phyloP scores from a whole-genome alignment of 495 filamentous ascomycete genomes.

The Penicillium odoratum region DNA sequence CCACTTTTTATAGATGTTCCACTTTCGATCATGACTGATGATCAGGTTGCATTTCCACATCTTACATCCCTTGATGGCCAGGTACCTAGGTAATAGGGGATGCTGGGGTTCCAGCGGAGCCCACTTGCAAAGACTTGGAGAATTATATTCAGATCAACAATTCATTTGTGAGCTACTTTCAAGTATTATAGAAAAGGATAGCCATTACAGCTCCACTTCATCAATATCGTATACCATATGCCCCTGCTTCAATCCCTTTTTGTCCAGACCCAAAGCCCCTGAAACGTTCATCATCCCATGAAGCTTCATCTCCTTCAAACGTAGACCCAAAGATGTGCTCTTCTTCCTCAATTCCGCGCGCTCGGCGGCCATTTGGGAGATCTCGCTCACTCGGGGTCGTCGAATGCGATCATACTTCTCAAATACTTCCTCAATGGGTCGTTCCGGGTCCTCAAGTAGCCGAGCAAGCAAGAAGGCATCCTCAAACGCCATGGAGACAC shows the following conservation, averaged over 20 bases:
- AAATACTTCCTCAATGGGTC: slow-evolving; percentile 22
- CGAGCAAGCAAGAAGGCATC: slow-evolving; percentile 41
- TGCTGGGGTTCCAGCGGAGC: neutral
- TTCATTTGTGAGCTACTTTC: neutral
- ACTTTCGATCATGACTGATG: neutral
- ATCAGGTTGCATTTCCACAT: neutral
- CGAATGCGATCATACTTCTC: slow-evolving; percentile 29
- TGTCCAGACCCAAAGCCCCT: slow-evolving; percentile 21
- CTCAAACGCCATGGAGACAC: slow-evolving; percentile 48
- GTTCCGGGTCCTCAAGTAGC: slow-evolving; percentile 28
- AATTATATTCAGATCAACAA: neutral
- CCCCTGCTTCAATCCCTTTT: slow-evolving; percentile 25
- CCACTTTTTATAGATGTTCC: neutral
- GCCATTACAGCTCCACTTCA: slow-evolving; percentile 15
- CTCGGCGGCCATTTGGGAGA: slow-evolving; percentile 22
- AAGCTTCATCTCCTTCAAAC: slow-evolving; percentile 28
- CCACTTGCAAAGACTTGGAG: neutral
- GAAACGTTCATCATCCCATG: slow-evolving; percentile 14
- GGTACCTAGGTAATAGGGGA: neutral
- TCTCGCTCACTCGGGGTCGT: slow-evolving; percentile 29
- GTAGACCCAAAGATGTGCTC: slow-evolving; percentile 25
- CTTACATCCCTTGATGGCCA: neutral
- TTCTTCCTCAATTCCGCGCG: slow-evolving; percentile 24
- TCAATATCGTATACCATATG: slow-evolving; percentile 36
- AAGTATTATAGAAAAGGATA: neutral